Evolutionary conservation across 768 basidiomycete genomes (phyloP).

Genomic region (Trametes meyenii): DNA sequence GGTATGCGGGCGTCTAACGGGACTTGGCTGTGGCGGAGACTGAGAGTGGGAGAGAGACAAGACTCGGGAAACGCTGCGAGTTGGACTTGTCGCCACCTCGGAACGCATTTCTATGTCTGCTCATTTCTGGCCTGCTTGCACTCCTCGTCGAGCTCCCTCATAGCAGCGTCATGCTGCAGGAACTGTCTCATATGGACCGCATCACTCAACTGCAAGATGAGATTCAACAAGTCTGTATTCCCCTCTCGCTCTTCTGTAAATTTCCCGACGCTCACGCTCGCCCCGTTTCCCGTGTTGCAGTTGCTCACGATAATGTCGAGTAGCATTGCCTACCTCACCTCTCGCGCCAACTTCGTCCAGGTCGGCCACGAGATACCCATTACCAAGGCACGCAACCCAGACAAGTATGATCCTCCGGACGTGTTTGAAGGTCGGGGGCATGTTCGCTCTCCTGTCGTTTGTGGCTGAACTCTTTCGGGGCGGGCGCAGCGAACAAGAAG

Average conservation of each 20-base stretch:
- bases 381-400: conserved; percentile 65
- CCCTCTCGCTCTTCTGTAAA: neutral
- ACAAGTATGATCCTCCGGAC: conserved; percentile 22
- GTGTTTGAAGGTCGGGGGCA: conserved; percentile 18
- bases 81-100: neutral
- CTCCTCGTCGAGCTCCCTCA: conserved; percentile 17
- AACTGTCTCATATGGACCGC: conserved; percentile 93
- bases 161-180: conserved; percentile 85
- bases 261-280: neutral
- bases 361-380: conserved; percentile 81
- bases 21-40: conserved; percentile 2
- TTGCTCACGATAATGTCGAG: conserved; percentile 89
- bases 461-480: conserved; percentile 59
- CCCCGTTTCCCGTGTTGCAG: conserved; percentile 37
- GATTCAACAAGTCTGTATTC: conserved; percentile 71
- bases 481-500: conserved; percentile 72
- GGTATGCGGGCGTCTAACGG: neutral
- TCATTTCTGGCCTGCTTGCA: neutral
- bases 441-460: neutral
- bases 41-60: neutral
- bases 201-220: conserved; percentile 95
- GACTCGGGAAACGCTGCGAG: neutral
- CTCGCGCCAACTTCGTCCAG: conserved; percentile 75
- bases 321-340: conserved; percentile 76
- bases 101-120: conserved; percentile 14